These are phyloP conservation scores for Stagonosporopsis cucurbitacearum DNA, from an alignment of 2,329 filamentous ascomycete species.

Conservation along the genomic window DNA sequence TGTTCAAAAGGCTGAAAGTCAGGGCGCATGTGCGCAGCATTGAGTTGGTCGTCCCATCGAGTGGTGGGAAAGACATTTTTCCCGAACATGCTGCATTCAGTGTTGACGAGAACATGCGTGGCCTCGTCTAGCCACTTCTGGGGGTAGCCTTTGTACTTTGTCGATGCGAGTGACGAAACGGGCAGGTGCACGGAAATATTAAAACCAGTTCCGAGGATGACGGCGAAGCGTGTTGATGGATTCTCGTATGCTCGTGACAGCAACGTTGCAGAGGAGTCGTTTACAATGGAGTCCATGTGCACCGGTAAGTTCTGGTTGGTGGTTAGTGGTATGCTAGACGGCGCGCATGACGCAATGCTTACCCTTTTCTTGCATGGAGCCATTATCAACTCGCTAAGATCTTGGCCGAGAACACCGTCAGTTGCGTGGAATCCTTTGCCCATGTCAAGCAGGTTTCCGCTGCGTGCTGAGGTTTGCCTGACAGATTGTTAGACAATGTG, in stretches of 20 bases:
- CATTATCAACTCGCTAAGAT: conserved; percentile 66
- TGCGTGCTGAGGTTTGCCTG: conserved; percentile 64
- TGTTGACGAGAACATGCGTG: conserved; percentile 69
- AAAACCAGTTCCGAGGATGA: conserved; percentile 70
- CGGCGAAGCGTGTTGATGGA: conserved; percentile 65
- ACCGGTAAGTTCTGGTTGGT: conserved; percentile 58
- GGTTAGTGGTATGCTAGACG: conserved; percentile 23
- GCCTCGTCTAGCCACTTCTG: conserved; percentile 63
- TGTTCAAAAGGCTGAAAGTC: conserved; percentile 72
- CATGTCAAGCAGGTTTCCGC: conserved; percentile 66
- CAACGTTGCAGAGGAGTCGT: conserved; percentile 67
- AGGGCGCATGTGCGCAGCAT: conserved; percentile 62
- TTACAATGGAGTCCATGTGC: conserved; percentile 67
- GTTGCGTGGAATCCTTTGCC: conserved; percentile 70
- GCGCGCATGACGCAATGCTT: conserved; percentile 22
- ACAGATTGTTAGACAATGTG: conserved; percentile 21
- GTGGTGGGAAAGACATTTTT: conserved; percentile 64
- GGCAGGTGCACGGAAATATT: conserved; percentile 70
- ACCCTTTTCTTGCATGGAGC: conserved; percentile 61
- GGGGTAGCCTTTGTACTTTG: conserved; percentile 64
- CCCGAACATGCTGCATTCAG: conserved; percentile 71
- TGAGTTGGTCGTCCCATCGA: conserved; percentile 67
- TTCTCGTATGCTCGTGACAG: conserved; percentile 68
- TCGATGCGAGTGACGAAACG: conserved; percentile 57
- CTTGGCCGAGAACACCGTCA: conserved; percentile 64